These are phyloP conservation scores for Rhynchospora tenuis DNA, from an alignment of 176 grass and related monocot species.

Conservation along the genomic window DNA sequence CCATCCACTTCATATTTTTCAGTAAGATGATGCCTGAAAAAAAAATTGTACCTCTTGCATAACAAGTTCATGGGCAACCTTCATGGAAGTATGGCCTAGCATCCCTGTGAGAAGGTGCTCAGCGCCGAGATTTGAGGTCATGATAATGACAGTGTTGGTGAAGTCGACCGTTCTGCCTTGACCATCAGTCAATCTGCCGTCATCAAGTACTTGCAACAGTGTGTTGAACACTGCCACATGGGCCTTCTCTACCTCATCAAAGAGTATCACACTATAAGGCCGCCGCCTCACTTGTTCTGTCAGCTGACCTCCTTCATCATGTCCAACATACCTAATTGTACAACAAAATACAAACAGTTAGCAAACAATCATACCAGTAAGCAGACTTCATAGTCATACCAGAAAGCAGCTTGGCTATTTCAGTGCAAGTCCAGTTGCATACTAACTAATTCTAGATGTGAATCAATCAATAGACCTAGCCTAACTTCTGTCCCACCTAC, in stretches of 20 bases:
- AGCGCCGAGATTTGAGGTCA: slow-evolving; percentile 97
- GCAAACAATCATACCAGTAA: background rate
- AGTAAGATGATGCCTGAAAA: background rate
- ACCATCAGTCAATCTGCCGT: slow-evolving; percentile 80
- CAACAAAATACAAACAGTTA: slow-evolving; percentile 1
- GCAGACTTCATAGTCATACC: background rate
- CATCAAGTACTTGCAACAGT: slow-evolving; percentile 90
- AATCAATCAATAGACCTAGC: background rate
- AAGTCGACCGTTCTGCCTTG: slow-evolving; percentile 92
- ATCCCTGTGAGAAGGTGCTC: slow-evolving; percentile 89
- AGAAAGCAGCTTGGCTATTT: background rate
- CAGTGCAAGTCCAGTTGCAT: background rate
- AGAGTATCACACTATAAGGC: slow-evolving; percentile 91
- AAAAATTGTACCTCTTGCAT: slow-evolving; percentile 56
- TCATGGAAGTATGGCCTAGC: slow-evolving; percentile 69
- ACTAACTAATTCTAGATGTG: background rate
- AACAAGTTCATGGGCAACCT: slow-evolving; percentile 60
- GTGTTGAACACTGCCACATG: slow-evolving; percentile 91
- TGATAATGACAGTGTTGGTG: slow-evolving; percentile 91
- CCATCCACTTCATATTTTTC: background rate
- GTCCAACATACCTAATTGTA: slow-evolving; percentile 71
- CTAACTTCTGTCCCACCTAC: background rate
- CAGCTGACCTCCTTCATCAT: slow-evolving; percentile 88
- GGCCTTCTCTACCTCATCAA: slow-evolving; percentile 95
- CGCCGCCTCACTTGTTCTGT: slow-evolving; percentile 76